Percentiles rank a stretch among this genome's conserved stretches.
Conservation (phyloP, 78 protist genomes). For the Dictyostelium discoideum region DNA sequence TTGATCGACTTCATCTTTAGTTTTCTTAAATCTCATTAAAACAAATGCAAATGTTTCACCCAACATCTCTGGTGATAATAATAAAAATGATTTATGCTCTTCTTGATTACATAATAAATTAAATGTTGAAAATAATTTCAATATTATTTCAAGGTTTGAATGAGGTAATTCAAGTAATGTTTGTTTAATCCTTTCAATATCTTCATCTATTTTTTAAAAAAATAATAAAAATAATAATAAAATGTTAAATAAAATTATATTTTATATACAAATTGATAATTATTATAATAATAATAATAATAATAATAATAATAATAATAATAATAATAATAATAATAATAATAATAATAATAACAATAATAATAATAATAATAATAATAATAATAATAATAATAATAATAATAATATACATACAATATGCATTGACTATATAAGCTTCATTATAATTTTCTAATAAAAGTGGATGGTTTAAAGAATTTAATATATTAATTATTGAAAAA, state of each 20-base stretch:
- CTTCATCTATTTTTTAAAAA: neutral
- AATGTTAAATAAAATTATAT: neutral
- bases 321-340: neutral
- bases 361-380: neutral
- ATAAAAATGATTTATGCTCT: neutral
- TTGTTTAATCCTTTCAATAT: neutral
- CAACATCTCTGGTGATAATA: constrained; percentile 6
- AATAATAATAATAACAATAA: neutral
- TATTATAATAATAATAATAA: neutral
- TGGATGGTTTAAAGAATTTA: neutral
- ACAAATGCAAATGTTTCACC: constrained; percentile 6
- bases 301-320: neutral
- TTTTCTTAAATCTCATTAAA: constrained; percentile 7
- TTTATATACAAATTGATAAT: neutral
- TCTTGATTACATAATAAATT: neutral
- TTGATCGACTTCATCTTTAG: neutral
- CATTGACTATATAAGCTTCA: neutral
- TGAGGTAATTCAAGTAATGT: neutral
- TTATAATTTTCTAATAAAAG: neutral
- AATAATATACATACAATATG: neutral
- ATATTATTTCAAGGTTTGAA: neutral
- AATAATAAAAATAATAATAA: neutral
- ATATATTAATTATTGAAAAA: neutral
- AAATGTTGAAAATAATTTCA: neutral
- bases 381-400: neutral